Conservation (phyloP, 345 rosid species). For the Brassica carinata region DNA sequence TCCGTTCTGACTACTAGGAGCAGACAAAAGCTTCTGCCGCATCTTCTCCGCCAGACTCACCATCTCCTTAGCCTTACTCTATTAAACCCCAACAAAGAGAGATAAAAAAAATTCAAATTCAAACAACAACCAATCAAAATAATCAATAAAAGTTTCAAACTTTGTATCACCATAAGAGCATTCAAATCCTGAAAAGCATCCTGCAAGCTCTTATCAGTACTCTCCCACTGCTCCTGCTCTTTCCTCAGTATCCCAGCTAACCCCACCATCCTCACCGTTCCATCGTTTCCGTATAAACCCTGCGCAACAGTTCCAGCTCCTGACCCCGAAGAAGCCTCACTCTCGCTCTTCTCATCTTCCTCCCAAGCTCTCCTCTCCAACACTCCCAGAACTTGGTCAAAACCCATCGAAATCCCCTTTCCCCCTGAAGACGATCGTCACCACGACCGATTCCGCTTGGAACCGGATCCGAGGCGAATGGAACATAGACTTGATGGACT, state of each 20-base stretch:
- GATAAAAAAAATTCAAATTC: background rate
- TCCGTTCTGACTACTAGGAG: conserved; percentile 55
- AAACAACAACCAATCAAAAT: background rate
- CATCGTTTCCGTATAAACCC: conserved; percentile 75
- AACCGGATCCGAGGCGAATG: conserved; percentile 84
- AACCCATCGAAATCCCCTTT: conserved; percentile 84
- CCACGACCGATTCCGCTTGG: conserved; percentile 65
- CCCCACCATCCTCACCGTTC: conserved; percentile 89
- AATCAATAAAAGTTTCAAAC: background rate
- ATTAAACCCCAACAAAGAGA: conserved; percentile 31
- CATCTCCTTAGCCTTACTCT: conserved; percentile 97
- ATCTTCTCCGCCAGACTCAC: conserved; percentile 88
- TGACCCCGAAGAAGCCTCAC: conserved; percentile 26
- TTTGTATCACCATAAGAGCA: conserved; percentile 69
- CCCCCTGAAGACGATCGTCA: conserved; percentile 70
- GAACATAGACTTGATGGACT: conserved; percentile 78
- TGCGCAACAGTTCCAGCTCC: conserved; percentile 42
- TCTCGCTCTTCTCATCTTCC: conserved; percentile 39
- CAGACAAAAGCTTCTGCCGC: conserved; percentile 87
- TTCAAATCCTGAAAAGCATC: conserved; percentile 95
- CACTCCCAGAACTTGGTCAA: conserved; percentile 73
- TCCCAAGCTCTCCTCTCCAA: conserved; percentile 90
- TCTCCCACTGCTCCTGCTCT: conserved; percentile 95
- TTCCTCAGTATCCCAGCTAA: conserved; percentile 91
- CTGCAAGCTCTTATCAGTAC: conserved; percentile 89